These are phyloP conservation scores for Spathaspora hagerdaliae DNA, from an alignment of 805 yeast species.

Conservation along the genomic window DNA sequence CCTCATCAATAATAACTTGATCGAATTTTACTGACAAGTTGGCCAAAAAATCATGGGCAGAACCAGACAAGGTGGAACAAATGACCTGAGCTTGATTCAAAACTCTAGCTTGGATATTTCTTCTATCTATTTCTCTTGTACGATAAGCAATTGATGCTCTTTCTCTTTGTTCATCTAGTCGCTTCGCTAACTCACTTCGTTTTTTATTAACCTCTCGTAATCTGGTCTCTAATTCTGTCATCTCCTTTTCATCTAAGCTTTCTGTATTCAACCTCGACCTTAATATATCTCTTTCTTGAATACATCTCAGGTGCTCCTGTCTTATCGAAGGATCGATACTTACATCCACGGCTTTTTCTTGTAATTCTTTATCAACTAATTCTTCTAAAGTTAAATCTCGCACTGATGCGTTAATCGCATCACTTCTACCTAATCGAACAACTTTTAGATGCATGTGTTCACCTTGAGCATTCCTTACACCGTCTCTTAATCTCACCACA, in stretches of 20 bases:
- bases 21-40: slow-evolving; percentile 74
- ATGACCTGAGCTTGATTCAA: slow-evolving; percentile 76
- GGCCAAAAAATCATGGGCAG: slow-evolving; percentile 85
- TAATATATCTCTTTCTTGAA: slow-evolving; percentile 55
- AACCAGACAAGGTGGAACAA: slow-evolving; percentile 89
- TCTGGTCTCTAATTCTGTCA: slow-evolving; percentile 44
- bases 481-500: slow-evolving; percentile 73
- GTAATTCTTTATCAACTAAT: slow-evolving; percentile 62
- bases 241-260: slow-evolving; percentile 34
- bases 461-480: slow-evolving; percentile 59
- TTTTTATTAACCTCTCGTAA: slow-evolving; percentile 55
- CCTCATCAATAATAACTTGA: slow-evolving; percentile 93
- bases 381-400: slow-evolving; percentile 83
- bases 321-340: slow-evolving; percentile 46
- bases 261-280: slow-evolving; percentile 30
- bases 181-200: slow-evolving; percentile 66
- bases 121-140: slow-evolving; percentile 71
- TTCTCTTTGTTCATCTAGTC: slow-evolving; percentile 78
- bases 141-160: slow-evolving; percentile 62
- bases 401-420: slow-evolving; percentile 79
- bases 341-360: slow-evolving; percentile 28
- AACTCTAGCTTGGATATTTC: slow-evolving; percentile 70
- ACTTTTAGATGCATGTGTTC: slow-evolving; percentile 54
- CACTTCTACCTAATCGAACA: slow-evolving; percentile 87
- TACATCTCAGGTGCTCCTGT: slow-evolving; percentile 47